Evolutionary conservation across 2,329 filamentous ascomycete genomes (phyloP).

Genomic region (Lasiodiplodia sp.): DNA sequence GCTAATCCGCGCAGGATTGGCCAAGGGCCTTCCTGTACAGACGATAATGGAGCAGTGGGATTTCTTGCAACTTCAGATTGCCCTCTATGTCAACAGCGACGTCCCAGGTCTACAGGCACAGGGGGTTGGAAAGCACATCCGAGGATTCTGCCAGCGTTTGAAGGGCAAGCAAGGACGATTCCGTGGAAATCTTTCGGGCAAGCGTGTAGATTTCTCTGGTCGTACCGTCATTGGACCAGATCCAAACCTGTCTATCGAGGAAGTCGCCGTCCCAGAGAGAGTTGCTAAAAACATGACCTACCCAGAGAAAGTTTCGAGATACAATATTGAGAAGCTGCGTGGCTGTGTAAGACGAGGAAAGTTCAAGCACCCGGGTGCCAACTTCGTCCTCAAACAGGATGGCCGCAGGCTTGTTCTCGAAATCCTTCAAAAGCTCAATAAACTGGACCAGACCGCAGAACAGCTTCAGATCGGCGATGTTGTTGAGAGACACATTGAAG

Average conservation of each 20-base stretch:
- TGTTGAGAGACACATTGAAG: slow-evolving; percentile 92
- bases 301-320: slow-evolving; percentile 82
- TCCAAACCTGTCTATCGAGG: slow-evolving; percentile 89
- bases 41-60: slow-evolving; percentile 99
- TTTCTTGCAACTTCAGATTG: slow-evolving; percentile 91
- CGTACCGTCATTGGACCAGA: slow-evolving; percentile 98
- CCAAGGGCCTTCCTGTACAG: slow-evolving; percentile 82
- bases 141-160: slow-evolving; percentile 91
- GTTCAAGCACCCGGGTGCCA: slow-evolving; percentile 85
- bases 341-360: slow-evolving; percentile 77
- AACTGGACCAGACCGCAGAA: slow-evolving; percentile 73
- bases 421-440: slow-evolving; percentile 64
- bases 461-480: slow-evolving; percentile 82
- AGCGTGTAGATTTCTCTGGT: slow-evolving; percentile 97
- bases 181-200: slow-evolving; percentile 94
- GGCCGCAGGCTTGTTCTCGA: slow-evolving; percentile 78
- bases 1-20: slow-evolving; percentile 80
- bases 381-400: slow-evolving; percentile 76
- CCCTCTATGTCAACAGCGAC: slow-evolving; percentile 98
- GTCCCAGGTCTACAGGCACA: slow-evolving; percentile 85
- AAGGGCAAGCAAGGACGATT: slow-evolving; percentile 99
- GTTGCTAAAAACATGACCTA: slow-evolving; percentile 98
- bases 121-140: slow-evolving; percentile 85
- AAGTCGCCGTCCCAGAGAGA: slow-evolving; percentile 88
- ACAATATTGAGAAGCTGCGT: slow-evolving; percentile 84